phyloP scores from a whole-genome alignment of 2,329 filamentous ascomycete species.

The Amauroascus verrucosus region DNA sequence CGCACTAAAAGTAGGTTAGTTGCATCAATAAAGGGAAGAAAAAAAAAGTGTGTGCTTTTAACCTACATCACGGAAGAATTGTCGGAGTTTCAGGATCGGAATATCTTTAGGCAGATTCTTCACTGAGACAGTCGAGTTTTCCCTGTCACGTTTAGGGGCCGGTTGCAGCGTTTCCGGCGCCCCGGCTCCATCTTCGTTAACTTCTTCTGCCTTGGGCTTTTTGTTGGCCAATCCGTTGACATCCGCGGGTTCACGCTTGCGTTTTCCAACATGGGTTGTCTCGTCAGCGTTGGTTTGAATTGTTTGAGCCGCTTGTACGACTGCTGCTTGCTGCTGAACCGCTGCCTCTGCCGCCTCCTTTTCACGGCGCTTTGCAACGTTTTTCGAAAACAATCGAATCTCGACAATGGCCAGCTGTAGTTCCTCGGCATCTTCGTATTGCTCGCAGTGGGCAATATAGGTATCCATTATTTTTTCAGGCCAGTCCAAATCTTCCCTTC shows the following conservation, averaged over 20 bases:
- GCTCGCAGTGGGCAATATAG: constrained; percentile 56
- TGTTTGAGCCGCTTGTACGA: constrained; percentile 3
- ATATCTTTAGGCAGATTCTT: constrained; percentile 62
- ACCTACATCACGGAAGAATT: constrained; percentile 72
- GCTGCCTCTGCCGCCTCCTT: constrained; percentile 54
- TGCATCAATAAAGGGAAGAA: background rate
- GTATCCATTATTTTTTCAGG: constrained; percentile 42
- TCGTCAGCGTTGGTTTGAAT: constrained; percentile 21
- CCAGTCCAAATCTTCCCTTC: constrained; percentile 41
- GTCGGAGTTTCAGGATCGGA: constrained; percentile 62
- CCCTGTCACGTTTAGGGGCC: constrained; percentile 66
- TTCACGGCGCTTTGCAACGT: constrained; percentile 53
- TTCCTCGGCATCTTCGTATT: constrained; percentile 70
- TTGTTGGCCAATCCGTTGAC: constrained; percentile 51
- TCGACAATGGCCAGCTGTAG: constrained; percentile 64
- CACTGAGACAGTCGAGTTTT: constrained; percentile 77
- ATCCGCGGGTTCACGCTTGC: constrained; percentile 46
- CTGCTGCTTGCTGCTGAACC: constrained; percentile 24
- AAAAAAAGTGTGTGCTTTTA: background rate
- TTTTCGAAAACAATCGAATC: constrained; percentile 58
- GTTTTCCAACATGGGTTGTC: constrained; percentile 44
- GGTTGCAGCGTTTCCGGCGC: constrained; percentile 26
- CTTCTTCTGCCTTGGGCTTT: constrained; percentile 49
- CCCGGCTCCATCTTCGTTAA: constrained; percentile 22
- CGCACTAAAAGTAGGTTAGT: constrained; percentile 42